phyloP scores from a whole-genome alignment of 2,329 filamentous ascomycete genomes.

The Emmonsiellopsis sp. region DNA sequence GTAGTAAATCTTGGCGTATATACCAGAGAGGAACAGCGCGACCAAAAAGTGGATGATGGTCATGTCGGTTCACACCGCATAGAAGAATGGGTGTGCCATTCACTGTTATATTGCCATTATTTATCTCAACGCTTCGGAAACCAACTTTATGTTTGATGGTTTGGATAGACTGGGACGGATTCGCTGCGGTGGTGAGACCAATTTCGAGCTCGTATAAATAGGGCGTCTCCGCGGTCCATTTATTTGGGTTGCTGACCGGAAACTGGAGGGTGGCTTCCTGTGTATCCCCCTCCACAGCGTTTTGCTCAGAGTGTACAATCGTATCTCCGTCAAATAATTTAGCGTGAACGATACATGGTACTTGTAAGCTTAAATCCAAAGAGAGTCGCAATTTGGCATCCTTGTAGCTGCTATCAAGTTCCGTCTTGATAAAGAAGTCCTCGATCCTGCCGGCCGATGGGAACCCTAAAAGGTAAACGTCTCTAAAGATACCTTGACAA shows the following conservation, averaged over 20 bases:
- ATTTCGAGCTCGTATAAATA: constrained; percentile 49
- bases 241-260: constrained; percentile 44
- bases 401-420: constrained; percentile 44
- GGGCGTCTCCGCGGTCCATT: constrained; percentile 61
- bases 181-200: constrained; percentile 28
- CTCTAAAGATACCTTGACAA: constrained; percentile 50
- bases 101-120: constrained; percentile 50
- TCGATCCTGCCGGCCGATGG: constrained; percentile 43
- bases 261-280: constrained; percentile 23
- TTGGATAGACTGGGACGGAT: constrained; percentile 15
- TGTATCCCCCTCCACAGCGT: constrained; percentile 15
- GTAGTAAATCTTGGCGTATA: constrained; percentile 50
- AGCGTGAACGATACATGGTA: constrained; percentile 31
- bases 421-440: constrained; percentile 48
- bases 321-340: constrained; percentile 37
- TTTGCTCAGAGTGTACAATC: constrained; percentile 14
- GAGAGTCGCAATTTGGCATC: constrained; percentile 42
- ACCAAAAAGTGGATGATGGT: constrained; percentile 57
- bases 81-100: constrained; percentile 54
- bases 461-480: constrained; percentile 54
- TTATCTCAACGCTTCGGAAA: constrained; percentile 56
- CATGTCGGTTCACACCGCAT: constrained; percentile 59
- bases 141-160: constrained; percentile 47
- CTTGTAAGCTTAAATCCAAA: constrained; percentile 32
- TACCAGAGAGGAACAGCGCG: constrained; percentile 55